These are phyloP conservation scores for Paracoccidioides lutzii DNA, from an alignment of 2,329 filamentous ascomycete species.

Conservation along the genomic window DNA sequence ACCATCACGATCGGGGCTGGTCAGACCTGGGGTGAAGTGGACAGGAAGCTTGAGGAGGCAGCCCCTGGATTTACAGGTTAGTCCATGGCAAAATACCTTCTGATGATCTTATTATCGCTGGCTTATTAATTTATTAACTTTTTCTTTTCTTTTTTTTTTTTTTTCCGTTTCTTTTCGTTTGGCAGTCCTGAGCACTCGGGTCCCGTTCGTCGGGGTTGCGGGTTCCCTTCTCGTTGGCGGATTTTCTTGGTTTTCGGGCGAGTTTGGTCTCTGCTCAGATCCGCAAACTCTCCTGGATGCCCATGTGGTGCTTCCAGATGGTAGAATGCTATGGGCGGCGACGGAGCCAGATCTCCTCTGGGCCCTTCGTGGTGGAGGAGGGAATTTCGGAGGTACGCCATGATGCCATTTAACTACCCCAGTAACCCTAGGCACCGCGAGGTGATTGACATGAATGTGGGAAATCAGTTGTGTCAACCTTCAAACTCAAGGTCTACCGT, in stretches of 20 bases:
- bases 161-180: background rate
- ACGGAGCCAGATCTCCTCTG: constrained; percentile 30
- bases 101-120: background rate
- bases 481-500: background rate
- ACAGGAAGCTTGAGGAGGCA: constrained; percentile 22
- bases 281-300: constrained; percentile 30
- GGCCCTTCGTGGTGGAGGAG: constrained; percentile 30
- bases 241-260: constrained; percentile 28
- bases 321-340: constrained; percentile 26
- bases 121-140: background rate
- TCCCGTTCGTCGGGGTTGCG: constrained; percentile 28
- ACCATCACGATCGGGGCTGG: constrained; percentile 26
- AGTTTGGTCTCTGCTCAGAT: constrained; percentile 28
- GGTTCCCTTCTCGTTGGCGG: constrained; percentile 28
- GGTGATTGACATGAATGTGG: background rate
- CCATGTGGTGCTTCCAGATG: constrained; percentile 27
- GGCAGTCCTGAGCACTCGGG: constrained; percentile 23
- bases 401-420: background rate
- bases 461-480: background rate
- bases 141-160: background rate
- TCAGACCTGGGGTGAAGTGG: constrained; percentile 26
- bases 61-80: constrained; percentile 24
- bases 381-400: constrained; percentile 16
- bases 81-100: background rate
- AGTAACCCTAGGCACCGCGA: background rate